Base-by-base conservation (phyloP, 1,284 basidiomycete species). In the Ceratobasidium papillatum region DNA sequence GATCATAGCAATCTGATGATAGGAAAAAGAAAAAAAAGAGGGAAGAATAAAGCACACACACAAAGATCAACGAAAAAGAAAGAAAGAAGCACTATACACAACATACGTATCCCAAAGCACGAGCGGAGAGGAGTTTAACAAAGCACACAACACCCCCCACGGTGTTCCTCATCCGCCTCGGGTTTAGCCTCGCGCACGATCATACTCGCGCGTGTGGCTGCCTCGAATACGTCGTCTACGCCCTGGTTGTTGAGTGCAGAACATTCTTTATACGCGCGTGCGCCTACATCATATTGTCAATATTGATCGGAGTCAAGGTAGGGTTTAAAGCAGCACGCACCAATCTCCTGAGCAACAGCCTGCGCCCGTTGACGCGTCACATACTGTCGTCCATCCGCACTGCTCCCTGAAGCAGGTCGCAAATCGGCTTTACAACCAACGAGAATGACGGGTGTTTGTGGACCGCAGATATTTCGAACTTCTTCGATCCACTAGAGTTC, bases 181-280 rank as follows among this genome's bases (percentile, higher is more conserved):
- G 84, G 80, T 9, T 83, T 81, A 22, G 80, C 80, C 77, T 85
- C 85, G 41, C 95, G 88, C 86, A 97, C 95, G 74, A 97, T 84
- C 92, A 98, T 96, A 80, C 94, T 95, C 45, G 94, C 94, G 45
- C 96, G 87, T 22, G 95, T 98, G 36, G 96, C 96, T 0, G 94
- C 92, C 84, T 98, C 96, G 78, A 98, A 98, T 47, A 98, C 94
- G 78, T 95, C 93, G 82, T 98, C 96, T 14, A 98, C 96, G 59
- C 96, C 96, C 82, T 95, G 91, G 79, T 96, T 96, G 81, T 91
- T 91, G 68, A 98, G 86, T 27, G 96, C 93, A 1, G 93, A 95
- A 80, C 95, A 98, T 82, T 98, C 96, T 83, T 94, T 94, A 85
- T 97, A 98, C 52, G 89, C 92, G 34, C 94, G 88, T 27, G 96